These are phyloP conservation scores for Paramecium pentaurelia DNA, from an alignment of 73 alveolate genomes.

Conservation along the genomic window DNA sequence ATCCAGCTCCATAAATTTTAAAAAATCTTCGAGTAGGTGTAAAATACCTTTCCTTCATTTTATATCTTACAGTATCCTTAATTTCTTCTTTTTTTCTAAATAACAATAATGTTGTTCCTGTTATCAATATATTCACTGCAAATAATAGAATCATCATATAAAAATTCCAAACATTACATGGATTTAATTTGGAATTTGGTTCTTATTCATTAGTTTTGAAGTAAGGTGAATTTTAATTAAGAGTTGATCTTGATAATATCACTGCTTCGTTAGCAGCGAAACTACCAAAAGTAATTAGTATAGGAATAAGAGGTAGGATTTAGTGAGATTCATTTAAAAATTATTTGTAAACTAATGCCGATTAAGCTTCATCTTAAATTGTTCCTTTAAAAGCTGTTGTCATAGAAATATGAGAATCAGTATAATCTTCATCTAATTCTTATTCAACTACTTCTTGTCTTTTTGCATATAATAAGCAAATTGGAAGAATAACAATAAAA, in stretches of 20 bases:
- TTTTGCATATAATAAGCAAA: not conserved
- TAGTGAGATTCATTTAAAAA: not conserved
- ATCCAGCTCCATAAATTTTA: not conserved
- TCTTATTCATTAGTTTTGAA: not conserved
- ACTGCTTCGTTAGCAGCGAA: not conserved
- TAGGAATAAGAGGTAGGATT: not conserved
- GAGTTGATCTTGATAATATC: not conserved
- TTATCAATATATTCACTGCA: not conserved
- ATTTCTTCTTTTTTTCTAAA: constrained; percentile 24
- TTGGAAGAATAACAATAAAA: not conserved
- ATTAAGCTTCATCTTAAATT: not conserved
- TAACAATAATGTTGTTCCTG: not conserved
- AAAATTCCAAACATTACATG: not conserved
- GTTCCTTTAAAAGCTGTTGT: not conserved
- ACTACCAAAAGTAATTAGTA: not conserved
- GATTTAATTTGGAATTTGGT: not conserved
- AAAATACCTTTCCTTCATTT: not conserved
- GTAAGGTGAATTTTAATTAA: not conserved
- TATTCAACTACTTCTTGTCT: not conserved
- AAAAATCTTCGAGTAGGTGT: not conserved
- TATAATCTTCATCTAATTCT: not conserved
- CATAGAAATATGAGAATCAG: not conserved
- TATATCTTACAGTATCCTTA: not conserved
- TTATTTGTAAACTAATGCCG: not conserved
- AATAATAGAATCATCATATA: constrained; percentile 10